Evolutionary conservation across 2,329 filamentous ascomycete species (phyloP).

Genomic region (Rhexocercosporidium sp.): DNA sequence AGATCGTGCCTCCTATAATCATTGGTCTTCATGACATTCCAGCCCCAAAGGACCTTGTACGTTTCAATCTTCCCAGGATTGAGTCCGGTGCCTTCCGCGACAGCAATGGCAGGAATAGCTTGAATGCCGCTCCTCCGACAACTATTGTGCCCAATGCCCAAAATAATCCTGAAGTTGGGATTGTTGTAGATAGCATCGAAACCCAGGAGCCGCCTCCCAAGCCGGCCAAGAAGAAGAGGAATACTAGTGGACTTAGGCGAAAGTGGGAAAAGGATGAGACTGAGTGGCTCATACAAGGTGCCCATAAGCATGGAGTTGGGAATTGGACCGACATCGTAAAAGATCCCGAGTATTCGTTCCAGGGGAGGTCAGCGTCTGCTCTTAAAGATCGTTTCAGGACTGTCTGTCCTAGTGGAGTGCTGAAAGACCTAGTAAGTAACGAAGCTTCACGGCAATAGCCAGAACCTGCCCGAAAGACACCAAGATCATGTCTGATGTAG

Average conservation of each 20-base stretch:
- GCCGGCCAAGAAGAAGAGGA: constrained; percentile 39
- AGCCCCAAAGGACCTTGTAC: constrained; percentile 43
- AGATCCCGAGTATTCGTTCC: constrained; percentile 56
- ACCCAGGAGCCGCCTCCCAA: neutral
- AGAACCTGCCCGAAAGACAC: constrained; percentile 45
- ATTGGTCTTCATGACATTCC: constrained; percentile 56
- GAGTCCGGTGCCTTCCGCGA: constrained; percentile 49
- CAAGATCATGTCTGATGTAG: constrained; percentile 53
- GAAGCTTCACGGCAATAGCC: constrained; percentile 26
- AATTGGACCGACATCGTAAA: constrained; percentile 70
- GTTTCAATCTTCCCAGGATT: neutral
- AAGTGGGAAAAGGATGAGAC: constrained; percentile 72
- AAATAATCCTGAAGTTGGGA: neutral
- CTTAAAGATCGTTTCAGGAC: constrained; percentile 71
- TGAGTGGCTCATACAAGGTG: constrained; percentile 64
- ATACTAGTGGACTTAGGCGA: constrained; percentile 55
- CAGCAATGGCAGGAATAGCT: constrained; percentile 48
- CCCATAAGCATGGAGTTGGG: constrained; percentile 66
- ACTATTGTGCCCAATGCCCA: constrained; percentile 24
- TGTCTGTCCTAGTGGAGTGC: constrained; percentile 65
- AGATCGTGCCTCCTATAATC: constrained; percentile 65
- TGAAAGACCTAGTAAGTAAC: constrained; percentile 12
- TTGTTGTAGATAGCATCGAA: neutral
- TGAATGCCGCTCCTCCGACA: constrained; percentile 38
- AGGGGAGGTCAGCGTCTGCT: constrained; percentile 64